Conservation (phyloP, 2,329 filamentous ascomycete genomes). For the Cladosporium sp. region DNA sequence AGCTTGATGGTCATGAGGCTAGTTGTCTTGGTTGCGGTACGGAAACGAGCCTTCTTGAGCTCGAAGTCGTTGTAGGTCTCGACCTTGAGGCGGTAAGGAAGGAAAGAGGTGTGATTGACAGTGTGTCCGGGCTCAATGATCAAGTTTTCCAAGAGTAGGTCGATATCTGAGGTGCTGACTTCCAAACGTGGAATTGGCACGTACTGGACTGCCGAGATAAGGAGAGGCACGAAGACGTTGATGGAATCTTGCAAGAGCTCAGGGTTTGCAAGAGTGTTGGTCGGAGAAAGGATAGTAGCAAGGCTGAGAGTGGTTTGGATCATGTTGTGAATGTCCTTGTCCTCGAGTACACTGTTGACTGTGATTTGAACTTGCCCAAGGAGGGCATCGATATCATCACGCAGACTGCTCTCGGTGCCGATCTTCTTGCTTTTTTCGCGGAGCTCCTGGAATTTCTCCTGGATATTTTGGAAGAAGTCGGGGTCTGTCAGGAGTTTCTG, state of each 20-base stretch:
- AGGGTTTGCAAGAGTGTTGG: slow-evolving; percentile 59
- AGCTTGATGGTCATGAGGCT: slow-evolving; percentile 68
- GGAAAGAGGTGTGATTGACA: slow-evolving; percentile 80
- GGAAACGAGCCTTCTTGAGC: slow-evolving; percentile 70
- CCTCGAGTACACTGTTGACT: slow-evolving; percentile 63
- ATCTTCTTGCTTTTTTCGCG: slow-evolving; percentile 54
- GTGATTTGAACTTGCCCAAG: slow-evolving; percentile 66
- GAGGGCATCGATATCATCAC: slow-evolving; percentile 68
- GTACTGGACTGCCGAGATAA: slow-evolving; percentile 76
- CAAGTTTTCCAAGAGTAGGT: slow-evolving; percentile 83
- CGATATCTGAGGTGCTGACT: slow-evolving; percentile 74
- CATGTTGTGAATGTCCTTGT: slow-evolving; percentile 68
- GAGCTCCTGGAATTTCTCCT: slow-evolving; percentile 60
- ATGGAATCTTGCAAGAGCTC: slow-evolving; percentile 71
- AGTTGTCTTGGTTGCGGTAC: slow-evolving; percentile 66
- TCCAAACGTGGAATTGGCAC: slow-evolving; percentile 89
- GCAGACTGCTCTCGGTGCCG: slow-evolving; percentile 62
- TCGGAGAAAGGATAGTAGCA: slow-evolving; percentile 64
- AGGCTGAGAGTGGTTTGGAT: slow-evolving; percentile 64
- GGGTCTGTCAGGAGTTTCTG: slow-evolving; percentile 83
- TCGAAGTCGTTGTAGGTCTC: slow-evolving; percentile 84
- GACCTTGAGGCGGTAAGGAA: slow-evolving; percentile 77
- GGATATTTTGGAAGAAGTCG: slow-evolving; percentile 73
- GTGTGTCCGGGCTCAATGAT: slow-evolving; percentile 84
- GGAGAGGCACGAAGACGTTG: slow-evolving; percentile 74